phyloP scores from a whole-genome alignment of 2,329 filamentous ascomycete genomes.

The Diaporthe caulivora region DNA sequence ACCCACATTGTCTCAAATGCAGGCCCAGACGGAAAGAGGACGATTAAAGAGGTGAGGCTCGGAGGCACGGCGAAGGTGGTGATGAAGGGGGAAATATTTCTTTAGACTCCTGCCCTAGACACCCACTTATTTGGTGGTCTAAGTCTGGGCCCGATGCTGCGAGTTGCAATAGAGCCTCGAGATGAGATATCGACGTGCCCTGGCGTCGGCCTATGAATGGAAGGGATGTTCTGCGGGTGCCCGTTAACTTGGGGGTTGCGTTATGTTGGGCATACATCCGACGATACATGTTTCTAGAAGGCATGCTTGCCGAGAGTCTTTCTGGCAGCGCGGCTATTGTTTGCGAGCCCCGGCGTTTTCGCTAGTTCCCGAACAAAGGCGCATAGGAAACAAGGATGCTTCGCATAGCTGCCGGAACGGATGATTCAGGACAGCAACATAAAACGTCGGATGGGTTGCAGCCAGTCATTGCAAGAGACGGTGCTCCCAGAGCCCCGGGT shows the following conservation, averaged over 20 bases:
- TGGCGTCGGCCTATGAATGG: not conserved
- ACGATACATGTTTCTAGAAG: not conserved
- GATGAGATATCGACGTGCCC: not conserved
- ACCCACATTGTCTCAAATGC: conserved; percentile 54
- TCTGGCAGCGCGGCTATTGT: not conserved
- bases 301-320: not conserved
- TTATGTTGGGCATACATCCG: not conserved
- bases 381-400: conserved; percentile 7
- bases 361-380: not conserved
- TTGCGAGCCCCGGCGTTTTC: not conserved
- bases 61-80: conserved; percentile 48
- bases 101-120: conserved; percentile 26
- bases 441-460: not conserved
- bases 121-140: not conserved
- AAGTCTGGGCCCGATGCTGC: not conserved
- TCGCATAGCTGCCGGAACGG: conserved; percentile 1
- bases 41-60: conserved; percentile 46
- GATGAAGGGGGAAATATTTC: conserved; percentile 45
- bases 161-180: not conserved
- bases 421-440: conserved; percentile 17
- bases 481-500: conserved; percentile 11
- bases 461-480: conserved; percentile 17
- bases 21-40: conserved; percentile 22
- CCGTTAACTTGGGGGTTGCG: not conserved
- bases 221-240: not conserved